Evolutionary conservation across 495 filamentous ascomycete species (phyloP), one percentile per base, ranked within the genome.

Genomic region (Chaetomium fimeti): DNA sequence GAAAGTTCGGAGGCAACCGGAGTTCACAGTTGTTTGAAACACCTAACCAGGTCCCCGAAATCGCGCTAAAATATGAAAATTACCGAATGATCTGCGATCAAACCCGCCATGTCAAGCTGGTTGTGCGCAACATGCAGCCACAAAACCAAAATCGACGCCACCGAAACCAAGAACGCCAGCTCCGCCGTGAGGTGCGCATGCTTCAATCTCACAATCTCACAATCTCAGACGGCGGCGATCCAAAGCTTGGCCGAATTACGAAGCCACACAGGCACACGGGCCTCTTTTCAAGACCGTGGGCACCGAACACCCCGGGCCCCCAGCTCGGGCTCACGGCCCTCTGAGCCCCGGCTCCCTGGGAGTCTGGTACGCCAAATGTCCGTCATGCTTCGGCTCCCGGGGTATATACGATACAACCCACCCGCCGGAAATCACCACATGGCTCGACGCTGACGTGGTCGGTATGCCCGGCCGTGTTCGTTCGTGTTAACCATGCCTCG

Each of bases 21-120:
- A 53, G 18, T 53, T 18, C 13, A 36, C 32, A 9, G 32, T 36
- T 36, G 42, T 56, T 62, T 58, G 45, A 49, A 49, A 49, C 47
- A 5, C 32, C 60, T 36, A 53, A 16, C 42, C 16, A 52, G 25
- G 22, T 16, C 59, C 1, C 15, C 36, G 36, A 15, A 18, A 29
- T 45, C 32, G 8, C 36, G 49, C 38, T 54, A 61, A 62, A 47
- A 56, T 13, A 25, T 29, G 16, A 56, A 67, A 63, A 63, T 60
- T 15, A 60, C 60, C 65, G 60, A 63, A 27, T 49, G 60, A 67
- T 67, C 65, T 55, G 47, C 60, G 55, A 60, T 28, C 48, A 57
- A 24, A 27, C 27, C 59, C 13, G 2, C 45, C 28, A 1, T 11
- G 27, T 15, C 18, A 22, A 7, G 27, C 43, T 20, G 15, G 22